A percentile compares a stretch with the other conserved stretches of the same genome.
Evolutionary conservation across 352 stramenopile species (phyloP).

Genomic region (Albugo laibachii): DNA sequence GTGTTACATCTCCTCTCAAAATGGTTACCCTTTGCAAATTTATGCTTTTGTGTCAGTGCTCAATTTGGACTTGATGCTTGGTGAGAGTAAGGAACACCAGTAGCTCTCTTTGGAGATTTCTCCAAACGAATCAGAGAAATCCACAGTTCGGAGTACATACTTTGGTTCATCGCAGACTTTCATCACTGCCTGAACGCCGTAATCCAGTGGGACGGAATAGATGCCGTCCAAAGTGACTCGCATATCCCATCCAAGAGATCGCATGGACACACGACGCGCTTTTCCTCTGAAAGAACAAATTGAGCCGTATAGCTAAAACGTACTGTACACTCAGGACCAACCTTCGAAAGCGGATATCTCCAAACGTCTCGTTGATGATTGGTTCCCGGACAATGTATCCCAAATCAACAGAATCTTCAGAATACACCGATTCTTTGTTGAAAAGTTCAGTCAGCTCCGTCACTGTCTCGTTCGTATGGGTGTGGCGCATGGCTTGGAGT

Average conservation of each 20-base stretch:
- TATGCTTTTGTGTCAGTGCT: too few species aligned
- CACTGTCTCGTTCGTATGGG: constrained; percentile 73
- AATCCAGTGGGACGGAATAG: constrained; percentile 74
- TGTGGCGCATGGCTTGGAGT: constrained; percentile 67
- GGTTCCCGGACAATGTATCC: constrained; percentile 71
- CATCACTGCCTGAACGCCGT: constrained; percentile 79
- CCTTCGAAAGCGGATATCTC: constrained; percentile 75
- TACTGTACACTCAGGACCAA: constrained; percentile 8
- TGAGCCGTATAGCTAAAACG: background rate
- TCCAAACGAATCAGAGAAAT: constrained; percentile 15
- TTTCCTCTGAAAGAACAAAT: constrained; percentile 26
- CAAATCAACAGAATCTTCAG: constrained; percentile 70
- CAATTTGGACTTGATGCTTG: too few species aligned
- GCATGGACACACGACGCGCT: constrained; percentile 68
- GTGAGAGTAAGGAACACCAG: too few species aligned
- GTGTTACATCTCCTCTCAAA: too few species aligned
- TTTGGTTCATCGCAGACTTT: constrained; percentile 76
- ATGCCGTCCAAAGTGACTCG: constrained; percentile 76
- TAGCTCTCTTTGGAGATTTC: too few species aligned
- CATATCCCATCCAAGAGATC: constrained; percentile 79
- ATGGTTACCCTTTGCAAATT: too few species aligned
- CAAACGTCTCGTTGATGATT: constrained; percentile 81
- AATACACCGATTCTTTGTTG: constrained; percentile 72
- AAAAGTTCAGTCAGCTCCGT: constrained; percentile 74
- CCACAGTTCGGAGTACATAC: constrained; percentile 68